phyloP scores from a whole-genome alignment of 2,329 filamentous ascomycete genomes.

The Botryosphaeria dothidea region DNA sequence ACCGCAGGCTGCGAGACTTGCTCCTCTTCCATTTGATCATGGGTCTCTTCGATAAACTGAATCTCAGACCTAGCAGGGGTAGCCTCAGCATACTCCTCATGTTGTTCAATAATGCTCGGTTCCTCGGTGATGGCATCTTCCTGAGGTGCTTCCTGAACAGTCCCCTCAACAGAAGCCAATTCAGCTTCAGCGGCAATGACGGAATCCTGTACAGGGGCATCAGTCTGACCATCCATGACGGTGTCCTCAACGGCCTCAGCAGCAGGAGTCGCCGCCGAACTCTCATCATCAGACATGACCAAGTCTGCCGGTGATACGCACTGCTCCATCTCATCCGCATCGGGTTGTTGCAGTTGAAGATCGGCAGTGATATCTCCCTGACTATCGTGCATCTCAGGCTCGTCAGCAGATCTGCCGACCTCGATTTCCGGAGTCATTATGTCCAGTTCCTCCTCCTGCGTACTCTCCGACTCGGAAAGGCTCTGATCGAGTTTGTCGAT shows the following conservation, averaged over 20 bases:
- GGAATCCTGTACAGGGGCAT: neutral
- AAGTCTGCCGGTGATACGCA: neutral
- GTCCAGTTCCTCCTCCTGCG: neutral
- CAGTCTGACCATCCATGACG: neutral
- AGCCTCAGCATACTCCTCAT: neutral
- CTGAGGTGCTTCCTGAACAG: neutral
- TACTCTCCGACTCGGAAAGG: neutral
- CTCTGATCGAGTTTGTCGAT: constrained; percentile 17
- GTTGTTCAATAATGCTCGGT: neutral
- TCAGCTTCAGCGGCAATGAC: neutral
- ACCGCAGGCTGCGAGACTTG: neutral
- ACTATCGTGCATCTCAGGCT: neutral
- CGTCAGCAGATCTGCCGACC: neutral
- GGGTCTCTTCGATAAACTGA: constrained; percentile 1
- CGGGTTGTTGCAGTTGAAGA: neutral
- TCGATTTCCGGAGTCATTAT: neutral
- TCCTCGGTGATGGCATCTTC: neutral
- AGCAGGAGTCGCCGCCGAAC: neutral
- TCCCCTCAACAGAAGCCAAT: neutral
- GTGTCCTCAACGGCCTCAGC: neutral
- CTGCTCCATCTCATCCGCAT: neutral
- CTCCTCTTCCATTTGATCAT: neutral
- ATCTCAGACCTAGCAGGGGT: constrained; percentile 5
- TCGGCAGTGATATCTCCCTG: neutral
- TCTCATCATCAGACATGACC: constrained; percentile 2